Conservation (phyloP, 139 green algal species). For the Limnomonas spitsbergensis region DNA sequence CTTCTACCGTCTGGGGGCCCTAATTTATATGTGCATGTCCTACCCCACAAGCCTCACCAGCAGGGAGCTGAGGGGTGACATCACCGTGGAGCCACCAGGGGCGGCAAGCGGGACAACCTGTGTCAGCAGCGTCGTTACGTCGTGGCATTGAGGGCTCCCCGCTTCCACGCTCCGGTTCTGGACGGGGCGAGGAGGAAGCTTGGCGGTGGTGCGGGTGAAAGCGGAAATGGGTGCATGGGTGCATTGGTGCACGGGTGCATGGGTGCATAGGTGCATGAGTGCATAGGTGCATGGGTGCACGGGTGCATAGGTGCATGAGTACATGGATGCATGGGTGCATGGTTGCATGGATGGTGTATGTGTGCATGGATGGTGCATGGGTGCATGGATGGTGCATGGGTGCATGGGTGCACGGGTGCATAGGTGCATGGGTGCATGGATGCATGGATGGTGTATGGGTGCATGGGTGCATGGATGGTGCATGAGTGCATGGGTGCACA, state of each 20-base stretch:
- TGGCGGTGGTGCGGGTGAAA: no score
- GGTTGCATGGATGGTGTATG: not conserved
- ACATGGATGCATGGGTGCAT: no score
- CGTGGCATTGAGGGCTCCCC: not conserved
- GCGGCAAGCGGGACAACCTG: not conserved
- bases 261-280: no score
- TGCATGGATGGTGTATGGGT: not conserved
- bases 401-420: not conserved
- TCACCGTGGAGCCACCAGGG: not conserved
- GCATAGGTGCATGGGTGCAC: no score
- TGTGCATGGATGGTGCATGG: not conserved
- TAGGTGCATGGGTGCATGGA: not conserved
- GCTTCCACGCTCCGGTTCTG: not conserved
- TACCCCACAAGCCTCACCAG: no score
- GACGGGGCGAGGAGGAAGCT: no score
- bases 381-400: not conserved
- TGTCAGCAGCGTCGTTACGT: not conserved
- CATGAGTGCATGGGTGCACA: not conserved
- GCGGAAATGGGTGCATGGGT: not conserved
- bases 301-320: no score
- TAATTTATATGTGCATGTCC: no score
- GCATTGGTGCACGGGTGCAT: no score
- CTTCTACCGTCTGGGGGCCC: no score
- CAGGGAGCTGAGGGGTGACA: constrained; percentile 6
- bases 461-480: not conserved